Base-by-base conservation (phyloP, 164 flowering plant species). In the Stephania cephalantha region DNA sequence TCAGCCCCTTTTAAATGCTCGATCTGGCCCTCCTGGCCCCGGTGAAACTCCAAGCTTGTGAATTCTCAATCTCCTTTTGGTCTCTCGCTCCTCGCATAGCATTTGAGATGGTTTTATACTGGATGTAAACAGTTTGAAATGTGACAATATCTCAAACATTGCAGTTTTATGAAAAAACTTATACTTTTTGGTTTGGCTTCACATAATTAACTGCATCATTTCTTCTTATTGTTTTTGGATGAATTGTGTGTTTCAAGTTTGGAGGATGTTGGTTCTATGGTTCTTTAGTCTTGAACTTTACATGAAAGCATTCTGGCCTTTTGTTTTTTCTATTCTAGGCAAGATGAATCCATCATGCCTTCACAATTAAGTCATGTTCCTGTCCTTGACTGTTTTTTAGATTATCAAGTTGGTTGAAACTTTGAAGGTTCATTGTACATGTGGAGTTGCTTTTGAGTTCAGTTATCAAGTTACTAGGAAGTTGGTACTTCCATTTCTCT, bases 1-100 rank as follows among this genome's bases (percentile, higher is more conserved):
- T 64, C 95, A 90, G 81, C 94, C 97, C 2, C 83, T 90, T 55
- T 76, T 89, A 71, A 81, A 88, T 75, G 81, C 91, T 35, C 86
- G 92, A 29, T 78, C 88, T 35, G 97, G 87, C 68, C 88, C 85
- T 31, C 84, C 86, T 46, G 76, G 82, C 22, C 79, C 84, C 30
- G 82, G 86, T 9, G 89, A 85, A 78, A 18, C 82, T 50, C 77
- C 88, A 48, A 72, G 71, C 82, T 79, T 66, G 70, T 85, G 75
- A 83, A 68, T 71, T 69, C 71, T 73, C 71, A 71, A 10, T 55
- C 46, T 35, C 53, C 12, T 48, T 48, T 48, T 48, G 53, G 8
- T 48, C 8, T 50, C 11, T 50, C 42, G 46, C n/a, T 46, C 66
- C 1, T 7, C 52, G 53, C 29, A 17, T n/a, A 31, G 13, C 55